A percentile compares a stretch with the other conserved stretches of the same genome.
Conservation (phyloP, 2,329 filamentous ascomycete genomes). For the Dactylonectria estremocensis region DNA sequence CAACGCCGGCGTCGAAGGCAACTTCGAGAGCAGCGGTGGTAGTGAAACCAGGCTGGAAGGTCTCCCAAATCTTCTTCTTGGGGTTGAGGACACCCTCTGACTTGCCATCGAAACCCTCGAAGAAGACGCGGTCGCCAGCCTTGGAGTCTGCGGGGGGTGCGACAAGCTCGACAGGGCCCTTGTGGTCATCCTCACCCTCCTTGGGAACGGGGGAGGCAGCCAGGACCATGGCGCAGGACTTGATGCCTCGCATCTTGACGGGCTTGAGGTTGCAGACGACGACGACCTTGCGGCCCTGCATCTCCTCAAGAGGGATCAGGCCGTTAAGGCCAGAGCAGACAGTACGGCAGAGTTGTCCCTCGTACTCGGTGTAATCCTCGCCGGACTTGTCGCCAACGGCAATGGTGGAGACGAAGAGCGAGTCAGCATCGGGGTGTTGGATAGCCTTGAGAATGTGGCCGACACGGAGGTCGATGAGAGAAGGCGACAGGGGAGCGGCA, state of each 20-base stretch:
- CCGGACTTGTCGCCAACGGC: constrained; percentile 91
- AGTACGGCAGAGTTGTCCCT: constrained; percentile 92
- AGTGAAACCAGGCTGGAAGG: constrained; percentile 94
- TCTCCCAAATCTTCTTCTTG: constrained; percentile 99
- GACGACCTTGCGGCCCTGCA: constrained; percentile 96
- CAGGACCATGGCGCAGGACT: constrained; percentile 89
- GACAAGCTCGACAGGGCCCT: constrained; percentile 92
- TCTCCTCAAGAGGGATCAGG: constrained; percentile 91
- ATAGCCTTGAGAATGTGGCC: constrained; percentile 97
- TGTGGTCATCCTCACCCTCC: constrained; percentile 90
- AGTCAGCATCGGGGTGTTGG: constrained; percentile 97
- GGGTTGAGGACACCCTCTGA: constrained; percentile 95
- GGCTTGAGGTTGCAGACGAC: constrained; percentile 99
- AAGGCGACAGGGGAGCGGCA: constrained; percentile 84
- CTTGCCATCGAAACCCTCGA: constrained; percentile 94
- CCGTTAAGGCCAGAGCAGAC: constrained; percentile 98
- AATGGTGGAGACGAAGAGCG: constrained; percentile 94
- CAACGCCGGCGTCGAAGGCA: constrained; percentile 84
- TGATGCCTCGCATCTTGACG: constrained; percentile 96
- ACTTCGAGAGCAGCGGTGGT: constrained; percentile 87
- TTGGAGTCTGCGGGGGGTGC: constrained; percentile 82
- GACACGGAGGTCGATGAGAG: constrained; percentile 93
- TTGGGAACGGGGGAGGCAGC: constrained; percentile 89
- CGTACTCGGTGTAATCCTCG: constrained; percentile 92
- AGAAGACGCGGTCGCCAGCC: constrained; percentile 91